Evolutionary conservation across 148 eudicot species (phyloP), one percentile per base, ranked within the genome.

Genomic region (Nepenthes gracilis): DNA sequence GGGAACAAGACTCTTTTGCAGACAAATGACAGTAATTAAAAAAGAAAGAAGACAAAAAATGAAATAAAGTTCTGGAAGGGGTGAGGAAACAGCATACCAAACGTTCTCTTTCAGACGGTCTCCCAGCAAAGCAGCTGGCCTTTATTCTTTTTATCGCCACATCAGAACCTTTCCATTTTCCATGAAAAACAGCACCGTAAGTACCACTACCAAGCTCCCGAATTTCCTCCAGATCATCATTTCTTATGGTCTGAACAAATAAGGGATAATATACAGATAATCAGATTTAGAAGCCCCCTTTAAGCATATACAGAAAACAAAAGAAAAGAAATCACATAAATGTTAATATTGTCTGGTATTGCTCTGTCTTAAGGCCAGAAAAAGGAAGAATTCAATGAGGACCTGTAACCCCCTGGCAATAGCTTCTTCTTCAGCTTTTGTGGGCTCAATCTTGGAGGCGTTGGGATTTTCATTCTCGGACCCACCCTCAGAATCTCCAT

Each of bases 121-220:
- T 77, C 51, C 95, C 99, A 71, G 86, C 78, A 86, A 93, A 93
- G 78, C 99, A 93, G 72, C 99, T 88, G 33, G 96, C 96, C 76
- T 93, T 93, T 54, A 93, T 93, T 82, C 96, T 86, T 71, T 93
- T 93, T 74, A 93, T 86, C 33, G 99, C 99, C 9, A 93, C 99
- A 79, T 93, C 99, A 4, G 96, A 88, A 48, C 99, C 99, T 67
- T 80, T 88, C 99, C 99, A 93, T 72, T 93, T 93, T 52, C 99
- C 99, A 70, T 88, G 85, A 71, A 65, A 93, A 54, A 93, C 99
- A 67, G 99, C 60, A 48, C 99, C 99, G 74, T 88, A 93, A 12
- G 99, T 88, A 62, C 99, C 99, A 59, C 95, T 74, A 43, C 99
- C 99, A 57, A 93, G 82, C 70, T 88, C 85, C 43, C 83, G 84